Evolutionary conservation across 2,329 filamentous ascomycete species (phyloP).

Genomic region (Chaetomiaceae sp.): DNA sequence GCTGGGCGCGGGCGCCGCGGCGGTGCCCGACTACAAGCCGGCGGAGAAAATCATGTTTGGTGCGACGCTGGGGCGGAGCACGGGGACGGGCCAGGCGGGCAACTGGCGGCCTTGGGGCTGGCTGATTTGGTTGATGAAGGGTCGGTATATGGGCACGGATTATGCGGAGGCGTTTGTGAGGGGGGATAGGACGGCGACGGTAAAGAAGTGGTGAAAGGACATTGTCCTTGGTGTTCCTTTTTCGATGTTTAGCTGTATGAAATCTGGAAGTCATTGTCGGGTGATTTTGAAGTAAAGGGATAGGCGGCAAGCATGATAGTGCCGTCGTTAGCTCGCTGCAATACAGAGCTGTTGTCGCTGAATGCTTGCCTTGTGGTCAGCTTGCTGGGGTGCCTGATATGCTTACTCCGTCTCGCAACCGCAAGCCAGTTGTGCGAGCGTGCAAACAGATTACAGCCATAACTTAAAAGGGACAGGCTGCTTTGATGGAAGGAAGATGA

Average conservation of each 20-base stretch:
- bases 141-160: slow-evolving; percentile 21
- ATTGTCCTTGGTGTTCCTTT: not conserved
- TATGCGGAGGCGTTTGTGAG: slow-evolving; percentile 13
- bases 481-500: no score
- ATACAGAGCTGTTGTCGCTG: no score
- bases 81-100: slow-evolving; percentile 27
- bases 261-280: no score
- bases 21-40: slow-evolving; percentile 17
- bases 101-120: slow-evolving; percentile 20
- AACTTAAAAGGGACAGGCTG: no score
- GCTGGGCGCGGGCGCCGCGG: slow-evolving; percentile 3
- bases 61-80: slow-evolving; percentile 23
- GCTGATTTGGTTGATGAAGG: slow-evolving; percentile 23
- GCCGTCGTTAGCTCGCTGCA: no score
- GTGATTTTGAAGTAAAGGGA: no score
- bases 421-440: no score
- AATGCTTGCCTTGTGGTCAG: no score
- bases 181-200: slow-evolving; percentile 15
- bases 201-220: slow-evolving; percentile 15
- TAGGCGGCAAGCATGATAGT: no score
- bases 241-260: not conserved
- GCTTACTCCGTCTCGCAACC: no score
- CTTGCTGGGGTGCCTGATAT: no score
- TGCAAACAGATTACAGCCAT: no score
- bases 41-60: slow-evolving; percentile 16